These are phyloP conservation scores for Digitaria exilis DNA, from an alignment of 202 grass and related monocot genomes.

Conservation along the genomic window DNA sequence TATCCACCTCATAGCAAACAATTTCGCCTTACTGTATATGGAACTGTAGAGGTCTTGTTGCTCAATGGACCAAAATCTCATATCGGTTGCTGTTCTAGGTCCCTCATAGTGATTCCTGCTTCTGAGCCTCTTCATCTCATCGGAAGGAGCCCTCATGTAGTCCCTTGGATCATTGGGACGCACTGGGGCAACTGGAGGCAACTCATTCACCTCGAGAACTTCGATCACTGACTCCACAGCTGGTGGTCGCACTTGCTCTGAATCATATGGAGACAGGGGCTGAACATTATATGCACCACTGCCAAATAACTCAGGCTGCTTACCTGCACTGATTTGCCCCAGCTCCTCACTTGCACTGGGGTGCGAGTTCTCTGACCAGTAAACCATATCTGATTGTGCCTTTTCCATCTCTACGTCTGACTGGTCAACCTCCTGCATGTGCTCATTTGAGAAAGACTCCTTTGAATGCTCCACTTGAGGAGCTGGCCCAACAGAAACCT, in stretches of 20 bases:
- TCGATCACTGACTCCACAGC: neutral
- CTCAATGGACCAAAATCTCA: conserved; percentile 47
- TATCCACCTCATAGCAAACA: conserved; percentile 18
- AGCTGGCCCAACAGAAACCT: conserved; percentile 43
- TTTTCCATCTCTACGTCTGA: neutral
- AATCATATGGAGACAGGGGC: neutral
- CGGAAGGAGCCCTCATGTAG: conserved; percentile 1
- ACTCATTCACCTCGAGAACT: conserved; percentile 28
- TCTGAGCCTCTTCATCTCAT: conserved; percentile 37
- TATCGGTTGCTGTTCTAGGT: conserved; percentile 36
- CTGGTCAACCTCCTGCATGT: neutral
- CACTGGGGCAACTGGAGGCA: conserved; percentile 31
- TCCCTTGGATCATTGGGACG: neutral
- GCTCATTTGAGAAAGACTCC: neutral
- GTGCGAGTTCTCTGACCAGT: neutral
- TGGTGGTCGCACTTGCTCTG: neutral
- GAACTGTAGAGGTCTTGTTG: conserved; percentile 37
- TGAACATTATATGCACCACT: neutral
- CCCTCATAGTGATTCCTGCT: conserved; percentile 37
- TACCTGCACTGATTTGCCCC: neutral
- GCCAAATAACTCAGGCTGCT: neutral
- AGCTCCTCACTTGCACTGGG: neutral
- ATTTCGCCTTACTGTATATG: neutral
- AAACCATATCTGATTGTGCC: neutral
- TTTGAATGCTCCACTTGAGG: neutral